Base-by-base conservation (phyloP, 2,329 filamentous ascomycete species). In the Nannizzia gypsea region DNA sequence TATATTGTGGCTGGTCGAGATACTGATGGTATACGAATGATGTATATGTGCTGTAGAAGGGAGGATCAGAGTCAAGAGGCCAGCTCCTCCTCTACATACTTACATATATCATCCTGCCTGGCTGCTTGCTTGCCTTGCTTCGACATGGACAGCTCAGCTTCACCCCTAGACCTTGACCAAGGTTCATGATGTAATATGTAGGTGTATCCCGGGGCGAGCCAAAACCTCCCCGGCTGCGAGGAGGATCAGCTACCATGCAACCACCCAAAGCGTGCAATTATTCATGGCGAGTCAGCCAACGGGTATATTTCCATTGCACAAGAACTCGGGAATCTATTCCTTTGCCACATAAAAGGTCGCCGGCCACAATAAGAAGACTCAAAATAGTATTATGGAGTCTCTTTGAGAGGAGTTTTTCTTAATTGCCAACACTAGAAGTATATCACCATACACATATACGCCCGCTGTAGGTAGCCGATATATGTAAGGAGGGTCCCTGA, bases 211-310 rank as follows among this genome's bases (percentile, higher is more conserved):
- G 44, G 48, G 31, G 31, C 31, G 24, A 5, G 17, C 17, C n/a
- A 54, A 52, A 34, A 54, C 24, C 48, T 26, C 38, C 38, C 38
- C n/a, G 38, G 26, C 0, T 34, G 48, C 48, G 20, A 54, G 24
- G 26, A 54, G 48, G 48, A 54, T 54, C 48, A 54, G 6, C 48
- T 54, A 34, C 48, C 48, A 54, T 54, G 48, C n/a, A n/a, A n/a
- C 26, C 26, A 34, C 31, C 9, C 11, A 24, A 20, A 20, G 17
- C 24, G 20, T 48, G 17, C 2, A 26, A 20, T 48, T 15, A 44
- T 13, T 48, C 17, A 26, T 26, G 4, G 26, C 22, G 1, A 31
- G 46, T 3, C 22, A n/a, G 46, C 38, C 38, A 15, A 40, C 46
- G 46, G 24, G 26, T 15, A 52, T 52, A 22, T 17, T 42, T 42